phyloP scores from a whole-genome alignment of 2,329 filamentous ascomycete genomes.

The Cercospora sesami region DNA sequence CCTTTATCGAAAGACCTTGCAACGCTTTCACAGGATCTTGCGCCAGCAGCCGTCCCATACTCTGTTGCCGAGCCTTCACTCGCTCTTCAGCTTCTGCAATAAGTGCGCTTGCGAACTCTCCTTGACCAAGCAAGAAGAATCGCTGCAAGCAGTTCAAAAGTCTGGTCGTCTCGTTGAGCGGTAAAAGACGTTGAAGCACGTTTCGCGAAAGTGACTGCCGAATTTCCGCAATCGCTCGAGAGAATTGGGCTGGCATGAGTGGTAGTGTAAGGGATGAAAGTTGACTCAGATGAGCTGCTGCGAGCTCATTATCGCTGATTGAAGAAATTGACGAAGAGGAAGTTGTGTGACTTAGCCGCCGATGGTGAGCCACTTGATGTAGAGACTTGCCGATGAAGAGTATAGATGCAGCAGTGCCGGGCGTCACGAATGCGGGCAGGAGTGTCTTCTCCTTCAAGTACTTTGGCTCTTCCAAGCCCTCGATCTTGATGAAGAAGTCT shows the following conservation, averaged over 20 bases:
- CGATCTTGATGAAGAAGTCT: constrained; percentile 76
- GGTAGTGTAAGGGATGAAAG: constrained; percentile 71
- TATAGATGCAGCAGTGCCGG: constrained; percentile 74
- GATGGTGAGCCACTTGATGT: constrained; percentile 67
- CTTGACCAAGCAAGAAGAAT: constrained; percentile 82
- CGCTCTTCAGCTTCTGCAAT: constrained; percentile 82
- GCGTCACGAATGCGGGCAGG: constrained; percentile 76
- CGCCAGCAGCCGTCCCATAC: constrained; percentile 55
- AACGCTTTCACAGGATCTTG: constrained; percentile 54
- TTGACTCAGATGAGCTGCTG: constrained; percentile 67
- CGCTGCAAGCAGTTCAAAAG: constrained; percentile 75
- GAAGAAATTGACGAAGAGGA: constrained; percentile 9
- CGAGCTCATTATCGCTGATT: constrained; percentile 55
- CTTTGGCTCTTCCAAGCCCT: constrained; percentile 37
- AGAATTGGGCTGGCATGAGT: constrained; percentile 69
- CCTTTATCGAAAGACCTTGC: constrained; percentile 71
- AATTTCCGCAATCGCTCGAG: constrained; percentile 71
- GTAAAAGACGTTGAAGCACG: constrained; percentile 77
- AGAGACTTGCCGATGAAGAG: constrained; percentile 88
- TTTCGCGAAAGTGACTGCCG: constrained; percentile 80
- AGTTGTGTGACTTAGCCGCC: constrained; percentile 17
- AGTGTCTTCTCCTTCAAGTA: constrained; percentile 62
- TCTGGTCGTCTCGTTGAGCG: constrained; percentile 72
- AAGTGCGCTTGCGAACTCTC: constrained; percentile 86
- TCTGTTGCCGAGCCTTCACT: constrained; percentile 70